Evolutionary conservation across 2,329 filamentous ascomycete species (phyloP).

Genomic region (Pestalotiopsis fici): DNA sequence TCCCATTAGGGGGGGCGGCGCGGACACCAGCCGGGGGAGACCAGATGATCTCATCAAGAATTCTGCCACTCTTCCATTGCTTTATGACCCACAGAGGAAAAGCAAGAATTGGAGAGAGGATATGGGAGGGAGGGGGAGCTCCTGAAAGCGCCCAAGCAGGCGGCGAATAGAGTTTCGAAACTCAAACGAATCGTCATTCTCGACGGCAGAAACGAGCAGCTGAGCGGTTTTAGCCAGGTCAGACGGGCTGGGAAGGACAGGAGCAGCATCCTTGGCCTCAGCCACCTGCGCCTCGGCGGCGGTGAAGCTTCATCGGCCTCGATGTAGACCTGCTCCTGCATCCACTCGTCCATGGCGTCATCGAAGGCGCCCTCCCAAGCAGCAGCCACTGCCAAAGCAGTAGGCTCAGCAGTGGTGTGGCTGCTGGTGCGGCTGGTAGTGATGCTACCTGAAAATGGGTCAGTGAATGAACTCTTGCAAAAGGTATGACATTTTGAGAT

Average conservation of each 20-base stretch:
- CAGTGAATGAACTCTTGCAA: no score
- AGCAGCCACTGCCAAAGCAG: background rate
- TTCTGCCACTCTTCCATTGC: no score
- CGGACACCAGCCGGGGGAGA: no score
- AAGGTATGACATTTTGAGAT: no score
- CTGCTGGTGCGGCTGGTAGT: no score
- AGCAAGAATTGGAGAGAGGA: no score
- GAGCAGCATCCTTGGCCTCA: constrained; percentile 16
- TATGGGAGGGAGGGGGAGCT: no score
- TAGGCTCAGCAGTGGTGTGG: no score
- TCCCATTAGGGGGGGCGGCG: constrained; percentile 36
- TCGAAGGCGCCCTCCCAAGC: background rate
- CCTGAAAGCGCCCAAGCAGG: no score
- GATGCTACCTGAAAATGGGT: no score
- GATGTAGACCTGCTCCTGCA: background rate
- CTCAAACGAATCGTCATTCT: constrained; percentile 69
- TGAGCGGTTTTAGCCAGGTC: constrained; percentile 74
- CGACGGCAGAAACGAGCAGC: constrained; percentile 68
- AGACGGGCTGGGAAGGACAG: constrained; percentile 43
- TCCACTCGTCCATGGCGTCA: background rate
- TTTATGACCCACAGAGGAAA: no score
- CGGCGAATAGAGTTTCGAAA: constrained; percentile 83
- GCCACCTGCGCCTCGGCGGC: constrained; percentile 27
- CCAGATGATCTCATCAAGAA: no score
- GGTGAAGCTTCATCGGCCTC: background rate